Conservation (phyloP, 495 filamentous ascomycete genomes). For the Penicillium desertorum region DNA sequence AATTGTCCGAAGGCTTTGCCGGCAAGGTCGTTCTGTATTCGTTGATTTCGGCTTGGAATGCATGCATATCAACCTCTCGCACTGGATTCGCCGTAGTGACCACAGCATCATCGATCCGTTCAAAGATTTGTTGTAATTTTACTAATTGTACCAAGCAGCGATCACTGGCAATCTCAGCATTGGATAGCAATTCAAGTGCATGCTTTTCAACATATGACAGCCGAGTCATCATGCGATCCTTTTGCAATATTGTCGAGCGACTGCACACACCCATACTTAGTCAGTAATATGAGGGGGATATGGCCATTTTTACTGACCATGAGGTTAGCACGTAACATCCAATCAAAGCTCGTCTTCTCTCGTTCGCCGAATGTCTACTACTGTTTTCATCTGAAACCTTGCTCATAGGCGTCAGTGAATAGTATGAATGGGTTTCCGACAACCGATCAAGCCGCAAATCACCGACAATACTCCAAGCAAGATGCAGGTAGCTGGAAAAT, state of each 20-base stretch:
- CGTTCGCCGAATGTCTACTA: constrained; percentile 1
- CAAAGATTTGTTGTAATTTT: constrained; percentile 16
- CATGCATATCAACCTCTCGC: constrained; percentile 4
- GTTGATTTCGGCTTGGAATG: constrained; percentile 3
- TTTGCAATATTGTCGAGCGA: constrained; percentile 8
- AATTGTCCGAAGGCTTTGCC: background rate
- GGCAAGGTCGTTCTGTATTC: constrained; percentile 1
- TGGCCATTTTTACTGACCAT: background rate
- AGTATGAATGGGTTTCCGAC: constrained; percentile 5
- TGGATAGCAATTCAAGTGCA: constrained; percentile 1
- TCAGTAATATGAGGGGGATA: background rate
- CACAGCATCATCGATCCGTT: constrained; percentile 14
- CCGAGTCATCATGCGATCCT: constrained; percentile 11
- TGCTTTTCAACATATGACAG: constrained; percentile 3
- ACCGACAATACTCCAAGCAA: constrained; percentile 2
- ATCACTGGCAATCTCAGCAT: constrained; percentile 6
- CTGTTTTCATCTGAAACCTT: constrained; percentile 8
- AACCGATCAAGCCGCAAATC: constrained; percentile 5
- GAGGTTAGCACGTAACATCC: constrained; percentile 5
- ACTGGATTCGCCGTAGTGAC: constrained; percentile 1
- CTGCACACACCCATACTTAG: constrained; percentile 1
- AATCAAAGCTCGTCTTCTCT: constrained; percentile 4
- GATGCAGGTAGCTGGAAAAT: constrained; percentile 6
- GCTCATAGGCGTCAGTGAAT: constrained; percentile 4
- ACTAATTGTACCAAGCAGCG: constrained; percentile 7